These are phyloP conservation scores for Euryodendron excelsum DNA, from an alignment of 148 eudicot species.

Conservation along the genomic window DNA sequence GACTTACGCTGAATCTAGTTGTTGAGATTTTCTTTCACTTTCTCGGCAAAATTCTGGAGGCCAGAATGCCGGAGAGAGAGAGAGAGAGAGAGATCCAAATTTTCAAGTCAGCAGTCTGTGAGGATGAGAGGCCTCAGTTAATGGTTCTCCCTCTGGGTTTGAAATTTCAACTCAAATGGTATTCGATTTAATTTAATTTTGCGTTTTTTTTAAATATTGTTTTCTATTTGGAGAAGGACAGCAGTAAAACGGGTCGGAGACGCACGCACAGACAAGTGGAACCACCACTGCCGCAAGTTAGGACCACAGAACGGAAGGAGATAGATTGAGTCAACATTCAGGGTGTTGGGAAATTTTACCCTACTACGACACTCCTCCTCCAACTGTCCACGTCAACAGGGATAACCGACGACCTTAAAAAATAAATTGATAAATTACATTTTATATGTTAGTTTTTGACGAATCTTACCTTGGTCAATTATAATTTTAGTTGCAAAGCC, in stretches of 20 bases:
- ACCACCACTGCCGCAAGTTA: neutral
- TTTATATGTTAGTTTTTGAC: too few relatives aligned
- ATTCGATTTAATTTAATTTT: too few relatives aligned
- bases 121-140: neutral
- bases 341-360: too few relatives aligned
- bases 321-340: too few relatives aligned
- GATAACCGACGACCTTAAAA: too few relatives aligned
- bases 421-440: too few relatives aligned
- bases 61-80: neutral
- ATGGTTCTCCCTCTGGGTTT: neutral
- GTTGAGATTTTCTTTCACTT: neutral
- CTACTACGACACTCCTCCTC: too few relatives aligned
- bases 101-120: neutral
- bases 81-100: neutral
- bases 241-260: neutral
- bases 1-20: neutral
- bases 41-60: neutral
- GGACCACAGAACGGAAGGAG: neutral
- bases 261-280: neutral
- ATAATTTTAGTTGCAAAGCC: too few relatives aligned
- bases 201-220: too few relatives aligned
- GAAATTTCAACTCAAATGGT: too few relatives aligned
- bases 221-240: neutral
- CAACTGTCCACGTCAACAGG: too few relatives aligned
- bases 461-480: too few relatives aligned